phyloP scores from a whole-genome alignment of 768 basidiomycete species.

The Neoboletus magnificus region DNA sequence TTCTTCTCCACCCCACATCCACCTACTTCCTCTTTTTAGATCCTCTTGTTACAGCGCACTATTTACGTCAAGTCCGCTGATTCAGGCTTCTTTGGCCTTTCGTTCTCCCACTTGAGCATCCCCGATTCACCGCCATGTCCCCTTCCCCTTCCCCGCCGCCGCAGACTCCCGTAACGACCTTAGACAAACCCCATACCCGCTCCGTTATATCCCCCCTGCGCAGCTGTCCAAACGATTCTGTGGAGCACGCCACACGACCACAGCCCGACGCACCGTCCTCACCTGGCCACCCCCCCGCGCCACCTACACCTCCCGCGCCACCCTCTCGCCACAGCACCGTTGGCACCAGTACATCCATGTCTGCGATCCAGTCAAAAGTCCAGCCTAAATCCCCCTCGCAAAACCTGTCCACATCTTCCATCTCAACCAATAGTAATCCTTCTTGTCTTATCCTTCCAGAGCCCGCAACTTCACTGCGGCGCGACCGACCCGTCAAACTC shows the following conservation, averaged over 20 bases:
- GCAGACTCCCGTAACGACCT: slow-evolving; percentile 22
- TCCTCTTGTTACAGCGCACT: slow-evolving; percentile 10
- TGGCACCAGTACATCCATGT: slow-evolving; percentile 16
- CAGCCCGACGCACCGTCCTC: slow-evolving; percentile 12
- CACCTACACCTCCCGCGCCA: slow-evolving; percentile 15
- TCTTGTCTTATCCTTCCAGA: slow-evolving; percentile 24
- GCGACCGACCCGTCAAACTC: slow-evolving; percentile 8
- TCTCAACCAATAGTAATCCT: slow-evolving; percentile 9
- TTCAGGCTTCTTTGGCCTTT: slow-evolving; percentile 12
- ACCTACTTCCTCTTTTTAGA: slow-evolving; percentile 16
- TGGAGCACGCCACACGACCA: slow-evolving; percentile 2
- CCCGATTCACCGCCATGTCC: slow-evolving; percentile 29
- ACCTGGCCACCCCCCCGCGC: slow-evolving; percentile 15
- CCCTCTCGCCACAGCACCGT: slow-evolving; percentile 6
- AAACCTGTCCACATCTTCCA: slow-evolving; percentile 7
- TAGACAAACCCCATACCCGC: slow-evolving; percentile 10
- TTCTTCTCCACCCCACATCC: slow-evolving; percentile 14
- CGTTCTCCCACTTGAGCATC: slow-evolving; percentile 11
- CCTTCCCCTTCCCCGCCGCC: slow-evolving; percentile 23
- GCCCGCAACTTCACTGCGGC: background rate
- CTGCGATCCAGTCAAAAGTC: slow-evolving; percentile 15
- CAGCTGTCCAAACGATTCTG: background rate
- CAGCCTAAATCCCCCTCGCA: slow-evolving; percentile 22
- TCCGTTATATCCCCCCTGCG: slow-evolving; percentile 6
- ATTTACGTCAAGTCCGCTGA: slow-evolving; percentile 23